Percentiles rank a stretch among this genome's conserved stretches.
phyloP scores from a whole-genome alignment of 2,329 filamentous ascomycete genomes.

The Diplodia scrobiculata region DNA sequence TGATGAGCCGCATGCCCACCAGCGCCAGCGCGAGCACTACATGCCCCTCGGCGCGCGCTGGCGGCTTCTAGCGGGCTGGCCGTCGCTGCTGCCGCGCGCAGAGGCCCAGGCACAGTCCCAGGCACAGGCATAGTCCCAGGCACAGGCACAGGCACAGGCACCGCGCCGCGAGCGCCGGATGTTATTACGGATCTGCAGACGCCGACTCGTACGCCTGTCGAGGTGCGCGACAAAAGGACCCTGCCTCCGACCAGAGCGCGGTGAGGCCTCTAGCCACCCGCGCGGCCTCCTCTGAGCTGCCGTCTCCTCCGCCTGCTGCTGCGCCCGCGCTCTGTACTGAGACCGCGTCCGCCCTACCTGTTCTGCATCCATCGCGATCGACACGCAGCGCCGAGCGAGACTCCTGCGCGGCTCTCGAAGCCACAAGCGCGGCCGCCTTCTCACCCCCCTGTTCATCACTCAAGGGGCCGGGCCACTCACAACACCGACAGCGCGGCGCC shows the following conservation, averaged over 20 bases:
- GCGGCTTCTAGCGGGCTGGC: not conserved
- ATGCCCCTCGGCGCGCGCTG: slow-evolving; percentile 6
- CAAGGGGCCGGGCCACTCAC: slow-evolving; percentile 25
- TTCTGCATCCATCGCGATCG: slow-evolving; percentile 20
- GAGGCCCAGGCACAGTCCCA: not conserved
- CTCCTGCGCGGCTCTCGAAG: slow-evolving; percentile 24
- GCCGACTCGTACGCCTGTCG: slow-evolving; percentile 15
- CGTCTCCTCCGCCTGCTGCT: not conserved
- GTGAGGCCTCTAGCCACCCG: not conserved
- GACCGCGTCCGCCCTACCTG: not conserved
- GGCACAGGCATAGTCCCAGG: too few species aligned
- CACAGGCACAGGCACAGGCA: not conserved
- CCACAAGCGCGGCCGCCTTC: slow-evolving; percentile 23
- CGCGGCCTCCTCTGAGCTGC: not conserved
- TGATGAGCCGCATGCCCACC: slow-evolving; percentile 6
- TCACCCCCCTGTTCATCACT: slow-evolving; percentile 21
- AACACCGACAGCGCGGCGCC: slow-evolving; percentile 20
- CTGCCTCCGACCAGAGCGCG: slow-evolving; percentile 23
- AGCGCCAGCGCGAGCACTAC: not conserved
- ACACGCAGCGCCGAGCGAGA: slow-evolving; percentile 21
- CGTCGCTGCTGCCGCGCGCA: not conserved
- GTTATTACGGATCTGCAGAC: slow-evolving; percentile 19
- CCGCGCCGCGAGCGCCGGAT: not conserved
- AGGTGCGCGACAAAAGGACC: slow-evolving; percentile 20
- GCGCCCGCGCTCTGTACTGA: not conserved